Conservation (phyloP, 768 basidiomycete genomes). For the Phaeotremella fagi region DNA sequence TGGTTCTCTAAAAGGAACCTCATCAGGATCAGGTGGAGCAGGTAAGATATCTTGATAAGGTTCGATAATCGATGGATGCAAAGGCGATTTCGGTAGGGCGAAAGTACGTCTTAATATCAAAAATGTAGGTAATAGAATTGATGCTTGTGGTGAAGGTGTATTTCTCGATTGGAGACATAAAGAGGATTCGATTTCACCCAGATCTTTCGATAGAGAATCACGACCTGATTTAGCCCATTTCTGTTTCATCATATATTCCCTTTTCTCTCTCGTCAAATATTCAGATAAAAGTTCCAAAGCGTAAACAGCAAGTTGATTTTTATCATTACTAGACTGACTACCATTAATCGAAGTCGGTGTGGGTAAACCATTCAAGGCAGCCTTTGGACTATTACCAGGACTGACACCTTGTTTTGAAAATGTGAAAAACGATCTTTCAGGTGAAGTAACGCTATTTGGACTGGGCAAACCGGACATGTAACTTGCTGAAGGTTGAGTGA, state of each 20-base stretch:
- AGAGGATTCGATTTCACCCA: slow-evolving; percentile 43
- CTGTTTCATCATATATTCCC: slow-evolving; percentile 41
- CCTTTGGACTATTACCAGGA: slow-evolving; percentile 13
- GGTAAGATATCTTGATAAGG: slow-evolving; percentile 35
- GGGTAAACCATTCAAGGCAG: slow-evolving; percentile 15
- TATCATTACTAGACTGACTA: slow-evolving; percentile 1
- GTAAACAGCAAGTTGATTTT: slow-evolving; percentile 29
- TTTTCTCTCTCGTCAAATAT: slow-evolving; percentile 42
- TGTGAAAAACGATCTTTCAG: slow-evolving; percentile 18
- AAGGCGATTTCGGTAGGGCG: slow-evolving; percentile 26
- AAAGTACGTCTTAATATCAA: slow-evolving; percentile 29
- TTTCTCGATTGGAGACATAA: slow-evolving; percentile 20
- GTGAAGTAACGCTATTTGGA: slow-evolving; percentile 7
- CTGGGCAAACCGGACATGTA: background rate
- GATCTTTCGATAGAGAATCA: slow-evolving; percentile 40
- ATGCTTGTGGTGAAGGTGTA: slow-evolving; percentile 14
- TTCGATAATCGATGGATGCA: slow-evolving; percentile 26
- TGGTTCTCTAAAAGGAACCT: slow-evolving; percentile 38
- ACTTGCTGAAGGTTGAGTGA: background rate
- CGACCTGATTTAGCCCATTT: slow-evolving; percentile 45
- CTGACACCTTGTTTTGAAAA: slow-evolving; percentile 8
- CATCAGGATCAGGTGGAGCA: slow-evolving; percentile 36
- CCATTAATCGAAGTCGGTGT: slow-evolving; percentile 2
- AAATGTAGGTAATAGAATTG: slow-evolving; percentile 28
- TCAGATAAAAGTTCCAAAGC: slow-evolving; percentile 43